Base-by-base conservation (phyloP, 148 eudicot species). In the Arctostaphylos glauca region DNA sequence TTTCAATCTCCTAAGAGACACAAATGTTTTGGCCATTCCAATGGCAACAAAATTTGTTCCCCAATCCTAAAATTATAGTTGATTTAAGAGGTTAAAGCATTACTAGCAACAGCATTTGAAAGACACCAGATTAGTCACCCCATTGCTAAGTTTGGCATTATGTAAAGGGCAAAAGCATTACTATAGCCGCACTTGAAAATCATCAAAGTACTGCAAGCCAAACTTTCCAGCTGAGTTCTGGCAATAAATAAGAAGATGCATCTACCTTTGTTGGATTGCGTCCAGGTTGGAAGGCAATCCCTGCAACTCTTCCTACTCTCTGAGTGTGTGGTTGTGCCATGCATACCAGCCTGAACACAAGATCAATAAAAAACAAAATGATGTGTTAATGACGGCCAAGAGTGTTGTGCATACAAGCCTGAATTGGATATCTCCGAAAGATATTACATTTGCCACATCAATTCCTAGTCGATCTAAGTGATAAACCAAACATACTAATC, bases 281-380 rank as follows among this genome's bases (percentile, higher is more conserved):
- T 80, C 99, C 99, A 56, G 98, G 95, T 80, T 94, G 99, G 88
- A 94, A 96, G 86, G 94, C 94, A 46, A 96, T 85, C 48, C 98
- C 99, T 55, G 91, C 91, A 72, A 96, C 97, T 89, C 88, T 92
- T 87, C 90, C 95, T 31, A 86, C 87, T 85, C 86, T 87, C 83
- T 90, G 96, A 59, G 84, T 86, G 88, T 94, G 98, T 25, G 94
- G 96, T 41, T 74, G 91, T 41, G 93, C 86, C 54, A 87, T 81
- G 84, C 90, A 88, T 78, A 96, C 98, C 83, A 91, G 91, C 98
- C 99, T 96, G 84, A n/a, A 83, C 44, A 55, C 48, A 76, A 23
- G 23, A 52, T 66, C 21, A 52, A 60, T 52, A 81, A 58, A 62
- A 44, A 70, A 64, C 8, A 14, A 13, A 12, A 15, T 13, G 49